Evolutionary conservation across 352 stramenopile genomes (phyloP).

Genomic region (Thalassiosira mediterranea): DNA sequence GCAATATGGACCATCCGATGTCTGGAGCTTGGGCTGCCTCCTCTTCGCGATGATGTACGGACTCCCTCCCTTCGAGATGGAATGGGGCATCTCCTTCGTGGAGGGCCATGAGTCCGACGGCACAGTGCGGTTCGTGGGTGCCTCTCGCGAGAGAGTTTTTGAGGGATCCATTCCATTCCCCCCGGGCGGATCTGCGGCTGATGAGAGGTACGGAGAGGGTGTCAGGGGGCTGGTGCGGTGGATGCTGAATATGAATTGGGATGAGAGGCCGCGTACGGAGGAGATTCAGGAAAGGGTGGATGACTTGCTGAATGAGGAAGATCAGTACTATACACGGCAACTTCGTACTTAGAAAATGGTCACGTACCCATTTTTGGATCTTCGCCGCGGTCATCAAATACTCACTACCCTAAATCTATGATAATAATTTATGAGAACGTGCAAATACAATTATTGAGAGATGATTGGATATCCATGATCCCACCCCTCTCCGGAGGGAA

Average conservation of each 20-base stretch:
- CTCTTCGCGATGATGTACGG: constrained; percentile 97
- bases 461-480: too few species aligned
- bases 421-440: too few species aligned
- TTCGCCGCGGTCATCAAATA: too few species aligned
- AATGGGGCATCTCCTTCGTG: neutral
- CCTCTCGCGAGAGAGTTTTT: neutral
- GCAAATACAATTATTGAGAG: too few species aligned
- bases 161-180: neutral
- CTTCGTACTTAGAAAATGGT: too few species aligned
- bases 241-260: neutral
- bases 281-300: neutral
- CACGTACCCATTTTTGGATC: too few species aligned
- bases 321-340: too few species aligned
- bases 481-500: too few species aligned
- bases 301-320: neutral
- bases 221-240: neutral
- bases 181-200: neutral
- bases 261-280: neutral
- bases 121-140: neutral
- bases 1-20: neutral
- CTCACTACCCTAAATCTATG: too few species aligned
- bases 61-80: constrained; percentile 89
- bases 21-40: constrained; percentile 84
- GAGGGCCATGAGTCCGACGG: neutral
- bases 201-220: neutral